Base-by-base conservation (phyloP, 2,329 filamentous ascomycete species). In the Metarhizium anisopliae region DNA sequence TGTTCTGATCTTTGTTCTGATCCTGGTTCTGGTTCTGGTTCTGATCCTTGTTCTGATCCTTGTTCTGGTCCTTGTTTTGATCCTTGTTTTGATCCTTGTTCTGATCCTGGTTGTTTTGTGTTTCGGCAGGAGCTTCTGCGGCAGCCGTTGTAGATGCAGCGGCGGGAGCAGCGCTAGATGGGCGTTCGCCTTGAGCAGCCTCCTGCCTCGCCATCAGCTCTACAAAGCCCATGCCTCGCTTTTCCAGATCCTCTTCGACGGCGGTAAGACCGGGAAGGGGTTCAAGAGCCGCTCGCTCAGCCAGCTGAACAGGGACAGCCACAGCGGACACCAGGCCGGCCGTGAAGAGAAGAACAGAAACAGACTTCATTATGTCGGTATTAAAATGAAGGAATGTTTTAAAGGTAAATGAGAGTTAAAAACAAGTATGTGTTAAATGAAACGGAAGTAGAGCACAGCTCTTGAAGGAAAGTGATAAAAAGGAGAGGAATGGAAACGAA, bases 371-470 rank as follows among this genome's bases (percentile, higher is more conserved):
- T 53, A 55, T 63, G 60, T 50, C 47, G 52, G 10, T 38, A 6
- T 30, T 25, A 25, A 25, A 25, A 25, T 25, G 25, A 25, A 25
- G 25, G 25, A 25, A 4, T 25, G 25, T 25, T 25, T 25, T 25
- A 25, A 25, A 4, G 3, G 25, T 4, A 25, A 25, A 56, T 20
- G 20, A 25, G 20, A 25, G 20, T 25, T 25, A 25, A 25, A 25
- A 25, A 25, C 20, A 25, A 25, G 20, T 25, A 25, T 25, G 3
- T 25, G 20, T 35, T 47, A n/a, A 49, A 29, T 20, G 50, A 56
- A 60, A 47, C n/a, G 59, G 63, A 67, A 25, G 36, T 54, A 67
- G 66, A 68, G 66, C 65, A 60, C 66, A 68, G 66, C 66, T 65
- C 62, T 59, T 62, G 58, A 52, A 60, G 55, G 54, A 60, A 59